Evolutionary conservation across 2,329 filamentous ascomycete species (phyloP).

Genomic region (Domatiomyces globalis): DNA sequence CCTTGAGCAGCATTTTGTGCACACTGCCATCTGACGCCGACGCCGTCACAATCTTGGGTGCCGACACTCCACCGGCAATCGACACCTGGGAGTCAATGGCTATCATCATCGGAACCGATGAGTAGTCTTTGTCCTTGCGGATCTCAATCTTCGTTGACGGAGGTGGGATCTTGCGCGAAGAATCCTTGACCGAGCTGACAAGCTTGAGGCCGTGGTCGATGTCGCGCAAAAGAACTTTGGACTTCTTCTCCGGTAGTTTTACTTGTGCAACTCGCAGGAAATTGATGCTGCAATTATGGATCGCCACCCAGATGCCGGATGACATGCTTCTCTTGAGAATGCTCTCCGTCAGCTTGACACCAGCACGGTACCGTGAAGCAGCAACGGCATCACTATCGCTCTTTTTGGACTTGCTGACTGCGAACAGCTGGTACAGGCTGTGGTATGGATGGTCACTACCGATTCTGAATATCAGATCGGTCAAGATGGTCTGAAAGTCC

Average conservation of each 20-base stretch:
- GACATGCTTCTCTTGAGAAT: conserved; percentile 41
- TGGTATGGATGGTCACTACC: conserved; percentile 91
- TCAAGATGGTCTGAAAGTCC: conserved; percentile 63
- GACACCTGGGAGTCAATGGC: conserved; percentile 62
- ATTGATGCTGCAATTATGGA: conserved; percentile 59
- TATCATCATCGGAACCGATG: conserved; percentile 55
- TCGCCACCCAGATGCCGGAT: conserved; percentile 50
- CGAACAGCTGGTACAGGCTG: conserved; percentile 93
- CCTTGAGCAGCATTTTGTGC: conserved; percentile 88
- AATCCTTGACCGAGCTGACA: conserved; percentile 40
- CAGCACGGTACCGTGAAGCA: conserved; percentile 58
- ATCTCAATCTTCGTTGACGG: conserved; percentile 78
- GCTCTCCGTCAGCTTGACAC: conserved; percentile 50
- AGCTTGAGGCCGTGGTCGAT: conserved; percentile 50
- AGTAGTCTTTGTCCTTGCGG: conserved; percentile 60
- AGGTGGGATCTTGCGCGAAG: conserved; percentile 60
- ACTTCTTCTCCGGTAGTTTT: conserved; percentile 43
- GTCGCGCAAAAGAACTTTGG: conserved; percentile 50
- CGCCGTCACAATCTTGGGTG: conserved; percentile 82
- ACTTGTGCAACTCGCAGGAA: conserved; percentile 39
- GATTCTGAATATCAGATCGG: conserved; percentile 62
- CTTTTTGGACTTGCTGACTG: conserved; percentile 54
- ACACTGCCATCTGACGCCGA: conserved; percentile 60
- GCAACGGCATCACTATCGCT: conserved; percentile 56
- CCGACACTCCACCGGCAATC: conserved; percentile 80